Percentiles rank a stretch among this genome's conserved stretches.
phyloP scores from a whole-genome alignment of 2,329 filamentous ascomycete species.

The Ampelomyces quisqualis region DNA sequence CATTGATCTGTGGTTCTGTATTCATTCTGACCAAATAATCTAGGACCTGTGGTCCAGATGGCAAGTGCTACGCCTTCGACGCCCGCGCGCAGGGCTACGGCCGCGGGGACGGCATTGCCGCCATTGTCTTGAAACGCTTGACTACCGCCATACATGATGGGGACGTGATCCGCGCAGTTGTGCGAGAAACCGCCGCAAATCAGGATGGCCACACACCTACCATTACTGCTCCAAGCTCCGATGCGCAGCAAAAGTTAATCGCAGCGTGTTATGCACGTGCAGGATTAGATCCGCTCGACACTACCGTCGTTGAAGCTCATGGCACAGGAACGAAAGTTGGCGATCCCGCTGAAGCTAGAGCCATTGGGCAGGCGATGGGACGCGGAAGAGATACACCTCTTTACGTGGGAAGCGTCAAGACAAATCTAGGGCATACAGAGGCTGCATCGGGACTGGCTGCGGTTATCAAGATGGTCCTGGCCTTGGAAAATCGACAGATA shows the following conservation, averaged over 20 bases:
- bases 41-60: slow-evolving; percentile 18
- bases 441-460: slow-evolving; percentile 40
- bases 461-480: slow-evolving; percentile 24
- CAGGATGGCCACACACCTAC: slow-evolving; percentile 13
- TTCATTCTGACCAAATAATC: slow-evolving; percentile 4
- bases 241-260: slow-evolving; percentile 39
- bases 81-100: slow-evolving; percentile 30
- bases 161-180: slow-evolving; percentile 31
- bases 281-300: neutral
- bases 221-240: slow-evolving; percentile 41
- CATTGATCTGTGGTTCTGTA: neutral
- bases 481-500: neutral
- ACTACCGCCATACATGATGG: slow-evolving; percentile 26
- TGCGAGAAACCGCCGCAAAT: slow-evolving; percentile 27
- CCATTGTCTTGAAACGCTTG: slow-evolving; percentile 31
- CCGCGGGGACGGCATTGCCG: slow-evolving; percentile 31
- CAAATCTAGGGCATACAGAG: slow-evolving; percentile 42
- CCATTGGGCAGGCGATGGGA: slow-evolving; percentile 3
- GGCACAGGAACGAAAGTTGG: slow-evolving; percentile 56
- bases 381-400: slow-evolving; percentile 48
- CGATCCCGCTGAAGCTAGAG: slow-evolving; percentile 20
- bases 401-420: slow-evolving; percentile 14
- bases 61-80: slow-evolving; percentile 35
- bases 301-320: slow-evolving; percentile 3
- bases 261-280: neutral